Percentiles rank a stretch among this genome's conserved stretches.
Evolutionary conservation across 495 filamentous ascomycete species (phyloP).

Genomic region (Xylona heveae): DNA sequence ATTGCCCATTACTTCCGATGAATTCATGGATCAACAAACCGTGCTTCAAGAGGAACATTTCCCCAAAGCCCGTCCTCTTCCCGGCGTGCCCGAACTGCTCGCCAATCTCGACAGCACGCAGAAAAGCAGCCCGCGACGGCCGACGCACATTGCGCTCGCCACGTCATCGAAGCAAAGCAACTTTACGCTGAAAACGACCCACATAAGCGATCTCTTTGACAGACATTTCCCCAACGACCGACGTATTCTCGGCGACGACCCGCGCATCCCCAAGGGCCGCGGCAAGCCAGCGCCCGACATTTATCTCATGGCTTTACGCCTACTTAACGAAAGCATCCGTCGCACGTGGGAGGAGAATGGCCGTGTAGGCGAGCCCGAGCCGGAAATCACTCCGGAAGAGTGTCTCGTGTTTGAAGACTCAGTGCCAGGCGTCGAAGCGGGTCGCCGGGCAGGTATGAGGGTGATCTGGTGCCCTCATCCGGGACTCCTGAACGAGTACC

Average conservation of each 20-base stretch:
- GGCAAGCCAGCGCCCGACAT: conserved; percentile 95
- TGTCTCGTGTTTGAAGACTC: conserved; percentile 94
- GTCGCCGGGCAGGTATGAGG: conserved; percentile 80
- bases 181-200: conserved; percentile 59
- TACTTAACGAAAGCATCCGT: conserved; percentile 47
- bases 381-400: conserved; percentile 57
- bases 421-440: conserved; percentile 81
- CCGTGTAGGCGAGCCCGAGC: conserved; percentile 34
- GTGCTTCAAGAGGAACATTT: conserved; percentile 53
- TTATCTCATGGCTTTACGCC: conserved; percentile 68
- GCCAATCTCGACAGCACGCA: conserved; percentile 22
- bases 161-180: conserved; percentile 53
- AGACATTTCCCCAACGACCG: conserved; percentile 45
- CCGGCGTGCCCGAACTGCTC: conserved; percentile 56
- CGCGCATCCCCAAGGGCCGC: conserved; percentile 50
- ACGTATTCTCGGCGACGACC: conserved; percentile 70
- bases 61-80: conserved; percentile 48
- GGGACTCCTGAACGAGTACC: conserved; percentile 51
- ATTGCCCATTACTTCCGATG: conserved; percentile 47
- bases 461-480: conserved; percentile 86
- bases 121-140: conserved; percentile 15
- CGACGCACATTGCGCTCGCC: conserved; percentile 67
- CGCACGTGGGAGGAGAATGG: too few relatives aligned
- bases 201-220: conserved; percentile 50
- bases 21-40: conserved; percentile 36